Conservation (phyloP, 2,329 filamentous ascomycete genomes). For the Whalleya microplaca region DNA sequence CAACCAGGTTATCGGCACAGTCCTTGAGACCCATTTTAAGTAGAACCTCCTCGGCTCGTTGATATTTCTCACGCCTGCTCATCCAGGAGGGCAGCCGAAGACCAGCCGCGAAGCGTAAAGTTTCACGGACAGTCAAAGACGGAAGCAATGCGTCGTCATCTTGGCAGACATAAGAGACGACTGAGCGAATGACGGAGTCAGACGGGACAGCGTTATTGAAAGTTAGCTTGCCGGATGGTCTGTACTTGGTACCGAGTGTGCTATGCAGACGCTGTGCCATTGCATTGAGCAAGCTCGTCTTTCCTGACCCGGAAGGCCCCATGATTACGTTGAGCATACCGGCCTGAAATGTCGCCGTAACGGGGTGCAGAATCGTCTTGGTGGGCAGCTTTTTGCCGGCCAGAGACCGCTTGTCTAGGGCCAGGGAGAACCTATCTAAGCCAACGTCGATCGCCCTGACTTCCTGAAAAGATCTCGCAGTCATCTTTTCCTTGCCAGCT, state of each 20-base stretch:
- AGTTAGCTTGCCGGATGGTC: slow-evolving; percentile 62
- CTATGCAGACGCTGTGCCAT: slow-evolving; percentile 71
- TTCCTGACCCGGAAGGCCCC: slow-evolving; percentile 78
- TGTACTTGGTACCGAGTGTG: slow-evolving; percentile 65
- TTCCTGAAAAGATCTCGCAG: slow-evolving; percentile 52
- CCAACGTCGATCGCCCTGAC: slow-evolving; percentile 66
- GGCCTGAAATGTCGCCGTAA: slow-evolving; percentile 68
- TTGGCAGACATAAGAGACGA: slow-evolving; percentile 78
- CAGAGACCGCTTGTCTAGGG: slow-evolving; percentile 63
- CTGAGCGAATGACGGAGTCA: slow-evolving; percentile 68
- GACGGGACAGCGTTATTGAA: slow-evolving; percentile 74
- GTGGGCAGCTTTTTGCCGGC: slow-evolving; percentile 55
- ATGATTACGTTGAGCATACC: slow-evolving; percentile 77
- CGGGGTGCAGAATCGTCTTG: slow-evolving; percentile 67
- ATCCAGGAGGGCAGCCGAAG: slow-evolving; percentile 73
- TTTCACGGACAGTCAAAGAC: slow-evolving; percentile 76
- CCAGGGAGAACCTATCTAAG: slow-evolving; percentile 66
- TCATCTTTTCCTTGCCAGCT: slow-evolving; percentile 72
- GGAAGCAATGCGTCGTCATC: slow-evolving; percentile 77
- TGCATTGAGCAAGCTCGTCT: slow-evolving; percentile 74
- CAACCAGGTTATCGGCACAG: slow-evolving; percentile 75
- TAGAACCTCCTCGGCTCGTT: slow-evolving; percentile 71
- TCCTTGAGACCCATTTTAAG: slow-evolving; percentile 78
- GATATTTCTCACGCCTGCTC: slow-evolving; percentile 67
- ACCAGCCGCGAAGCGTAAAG: slow-evolving; percentile 70